Conservation (phyloP, 345 rosid genomes). For the Acer campestre region DNA sequence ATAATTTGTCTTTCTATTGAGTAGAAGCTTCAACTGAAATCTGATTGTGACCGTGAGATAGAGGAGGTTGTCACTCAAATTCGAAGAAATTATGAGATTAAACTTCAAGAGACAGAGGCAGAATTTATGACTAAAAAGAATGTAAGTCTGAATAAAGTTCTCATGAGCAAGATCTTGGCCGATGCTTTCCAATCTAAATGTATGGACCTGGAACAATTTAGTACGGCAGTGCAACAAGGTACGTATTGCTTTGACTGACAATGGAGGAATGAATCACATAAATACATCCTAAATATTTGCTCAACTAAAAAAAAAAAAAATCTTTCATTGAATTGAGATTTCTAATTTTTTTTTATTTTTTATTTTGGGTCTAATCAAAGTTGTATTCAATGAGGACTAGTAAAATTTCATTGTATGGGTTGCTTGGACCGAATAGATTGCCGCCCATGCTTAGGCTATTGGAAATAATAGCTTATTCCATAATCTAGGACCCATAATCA, state of each 20-base stretch:
- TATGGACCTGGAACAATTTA: conserved; percentile 33
- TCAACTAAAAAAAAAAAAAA: background rate
- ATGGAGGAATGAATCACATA: background rate
- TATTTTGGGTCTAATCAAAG: too few relatives aligned
- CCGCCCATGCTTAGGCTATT: too few relatives aligned
- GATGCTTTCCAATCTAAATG: conserved; percentile 57
- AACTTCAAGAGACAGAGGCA: conserved; percentile 43
- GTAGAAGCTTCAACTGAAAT: conserved; percentile 53
- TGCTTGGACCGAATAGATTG: too few relatives aligned
- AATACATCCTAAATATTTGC: background rate
- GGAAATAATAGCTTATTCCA: too few relatives aligned
- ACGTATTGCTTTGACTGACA: background rate
- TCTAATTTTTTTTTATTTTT: too few relatives aligned
- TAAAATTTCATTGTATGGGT: background rate
- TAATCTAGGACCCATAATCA: too few relatives aligned
- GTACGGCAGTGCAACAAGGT: conserved; percentile 41
- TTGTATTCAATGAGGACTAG: too few relatives aligned
- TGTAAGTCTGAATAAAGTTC: conserved; percentile 34
- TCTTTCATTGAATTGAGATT: too few relatives aligned
- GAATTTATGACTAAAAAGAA: conserved; percentile 33
- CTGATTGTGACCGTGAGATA: conserved; percentile 58
- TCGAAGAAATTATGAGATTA: conserved; percentile 40
- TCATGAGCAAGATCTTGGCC: conserved; percentile 56
- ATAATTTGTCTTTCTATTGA: conserved; percentile 19
- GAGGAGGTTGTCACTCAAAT: conserved; percentile 49